Conservation (phyloP, 495 filamentous ascomycete species). For the Podospora pseudocomata region DNA sequence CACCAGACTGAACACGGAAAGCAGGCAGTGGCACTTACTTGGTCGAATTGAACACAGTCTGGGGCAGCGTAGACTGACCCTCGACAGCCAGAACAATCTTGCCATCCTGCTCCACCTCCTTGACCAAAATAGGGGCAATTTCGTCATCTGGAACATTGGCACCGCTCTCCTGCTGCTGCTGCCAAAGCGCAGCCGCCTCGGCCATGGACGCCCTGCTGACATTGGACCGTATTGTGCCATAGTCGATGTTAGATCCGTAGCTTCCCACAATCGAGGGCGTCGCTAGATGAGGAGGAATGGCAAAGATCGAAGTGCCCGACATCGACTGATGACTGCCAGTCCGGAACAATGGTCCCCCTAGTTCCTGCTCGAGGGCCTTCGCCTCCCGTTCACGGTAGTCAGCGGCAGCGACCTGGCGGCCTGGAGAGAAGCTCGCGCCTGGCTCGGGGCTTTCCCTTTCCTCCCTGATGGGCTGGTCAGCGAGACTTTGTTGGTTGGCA, state of each 20-base stretch:
- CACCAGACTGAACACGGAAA: not conserved
- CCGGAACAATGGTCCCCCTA: constrained; percentile 30
- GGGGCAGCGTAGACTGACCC: constrained; percentile 88
- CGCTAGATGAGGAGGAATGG: constrained; percentile 58
- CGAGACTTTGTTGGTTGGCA: constrained; percentile 16
- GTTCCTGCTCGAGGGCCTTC: constrained; percentile 40
- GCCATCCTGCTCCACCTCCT: constrained; percentile 85
- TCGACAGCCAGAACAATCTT: constrained; percentile 76
- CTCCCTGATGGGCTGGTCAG: constrained; percentile 21
- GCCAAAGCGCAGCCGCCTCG: constrained; percentile 67
- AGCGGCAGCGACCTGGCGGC: constrained; percentile 14
- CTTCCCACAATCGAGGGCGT: constrained; percentile 63
- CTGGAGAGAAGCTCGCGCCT: constrained; percentile 18
- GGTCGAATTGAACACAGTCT: constrained; percentile 95
- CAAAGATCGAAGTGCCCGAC: constrained; percentile 51
- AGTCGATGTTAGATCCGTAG: constrained; percentile 62
- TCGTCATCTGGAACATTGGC: constrained; percentile 55
- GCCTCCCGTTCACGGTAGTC: constrained; percentile 39
- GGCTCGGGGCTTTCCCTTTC: constrained; percentile 25
- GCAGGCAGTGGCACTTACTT: constrained; percentile 47
- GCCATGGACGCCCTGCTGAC: constrained; percentile 65
- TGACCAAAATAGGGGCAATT: constrained; percentile 75
- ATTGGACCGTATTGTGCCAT: constrained; percentile 69
- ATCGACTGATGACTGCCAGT: constrained; percentile 34
- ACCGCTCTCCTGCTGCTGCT: constrained; percentile 59